phyloP scores from a whole-genome alignment of 2,329 filamentous ascomycete species.

The Talaromyces verruculosus region DNA sequence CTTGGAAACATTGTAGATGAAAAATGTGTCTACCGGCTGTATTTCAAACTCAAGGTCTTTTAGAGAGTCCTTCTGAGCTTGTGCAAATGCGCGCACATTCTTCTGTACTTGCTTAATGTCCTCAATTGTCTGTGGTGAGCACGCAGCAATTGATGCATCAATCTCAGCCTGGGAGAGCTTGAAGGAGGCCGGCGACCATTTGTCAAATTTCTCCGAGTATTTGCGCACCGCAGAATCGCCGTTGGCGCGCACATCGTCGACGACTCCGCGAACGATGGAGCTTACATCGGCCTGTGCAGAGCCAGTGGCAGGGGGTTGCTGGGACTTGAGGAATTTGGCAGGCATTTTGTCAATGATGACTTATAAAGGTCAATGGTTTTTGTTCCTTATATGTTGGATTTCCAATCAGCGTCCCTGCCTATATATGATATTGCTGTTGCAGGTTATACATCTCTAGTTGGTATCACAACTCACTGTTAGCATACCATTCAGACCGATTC shows the following conservation, averaged over 20 bases:
- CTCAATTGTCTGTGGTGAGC: constrained; percentile 51
- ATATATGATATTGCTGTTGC: not conserved
- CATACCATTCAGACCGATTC: not conserved
- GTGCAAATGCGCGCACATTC: constrained; percentile 53
- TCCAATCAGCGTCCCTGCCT: not conserved
- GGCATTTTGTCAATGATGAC: not conserved
- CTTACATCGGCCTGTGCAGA: constrained; percentile 30
- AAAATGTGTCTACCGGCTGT: not conserved
- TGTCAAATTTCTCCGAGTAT: constrained; percentile 57
- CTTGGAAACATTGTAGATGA: not conserved
- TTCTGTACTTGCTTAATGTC: constrained; percentile 56
- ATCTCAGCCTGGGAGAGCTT: constrained; percentile 50
- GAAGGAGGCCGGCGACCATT: constrained; percentile 53
- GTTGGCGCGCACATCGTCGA: constrained; percentile 48
- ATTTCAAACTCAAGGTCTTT: constrained; percentile 56
- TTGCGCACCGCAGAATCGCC: constrained; percentile 52
- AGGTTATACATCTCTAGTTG: not conserved
- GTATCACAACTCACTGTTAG: not conserved
- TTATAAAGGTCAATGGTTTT: not conserved
- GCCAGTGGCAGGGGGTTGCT: not conserved
- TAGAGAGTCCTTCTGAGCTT: constrained; percentile 49
- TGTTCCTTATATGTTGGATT: not conserved
- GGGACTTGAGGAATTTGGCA: not conserved
- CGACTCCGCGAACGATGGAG: constrained; percentile 50
- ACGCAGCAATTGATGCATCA: constrained; percentile 45